Evolutionary conservation across 2,329 filamentous ascomycete species (phyloP).

Genomic region (Neofusicoccum parvum): DNA sequence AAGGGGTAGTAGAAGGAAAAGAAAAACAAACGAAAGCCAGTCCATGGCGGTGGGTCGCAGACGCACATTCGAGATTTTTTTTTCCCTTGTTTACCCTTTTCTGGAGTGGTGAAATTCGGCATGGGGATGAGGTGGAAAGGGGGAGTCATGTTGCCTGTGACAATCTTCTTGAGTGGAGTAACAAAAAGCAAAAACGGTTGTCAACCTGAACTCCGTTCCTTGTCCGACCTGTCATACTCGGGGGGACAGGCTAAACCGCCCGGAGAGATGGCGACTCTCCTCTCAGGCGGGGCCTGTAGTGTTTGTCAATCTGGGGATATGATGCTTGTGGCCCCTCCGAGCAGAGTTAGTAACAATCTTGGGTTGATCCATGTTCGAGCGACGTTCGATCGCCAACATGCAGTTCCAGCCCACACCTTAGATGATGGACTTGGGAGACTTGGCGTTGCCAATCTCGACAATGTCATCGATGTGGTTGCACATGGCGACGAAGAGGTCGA

Average conservation of each 20-base stretch:
- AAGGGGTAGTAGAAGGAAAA: neutral
- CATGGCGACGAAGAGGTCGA: slow-evolving; percentile 97
- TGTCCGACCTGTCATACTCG: neutral
- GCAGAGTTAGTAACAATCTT: slow-evolving; percentile 10
- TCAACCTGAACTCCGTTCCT: slow-evolving; percentile 10
- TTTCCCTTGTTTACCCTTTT: slow-evolving; percentile 3
- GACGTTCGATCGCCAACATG: slow-evolving; percentile 5
- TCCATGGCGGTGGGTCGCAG: slow-evolving; percentile 19
- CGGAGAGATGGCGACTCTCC: slow-evolving; percentile 11
- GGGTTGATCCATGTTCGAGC: neutral
- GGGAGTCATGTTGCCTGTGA: slow-evolving; percentile 6
- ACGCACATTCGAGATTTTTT: slow-evolving; percentile 4
- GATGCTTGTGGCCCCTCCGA: neutral
- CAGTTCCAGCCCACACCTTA: slow-evolving; percentile 25
- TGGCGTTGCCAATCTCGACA: slow-evolving; percentile 66
- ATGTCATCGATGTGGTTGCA: slow-evolving; percentile 98
- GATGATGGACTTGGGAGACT: slow-evolving; percentile 42
- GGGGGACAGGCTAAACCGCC: neutral
- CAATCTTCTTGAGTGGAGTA: slow-evolving; percentile 12
- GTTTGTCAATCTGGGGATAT: slow-evolving; percentile 9
- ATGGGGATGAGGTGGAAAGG: neutral
- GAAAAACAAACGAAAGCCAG: slow-evolving; percentile 11
- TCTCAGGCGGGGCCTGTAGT: neutral
- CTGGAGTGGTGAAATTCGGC: slow-evolving; percentile 12
- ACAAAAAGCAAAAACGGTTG: neutral